phyloP scores from a whole-genome alignment of 441 rosid genomes.

The Arabidopsis lyrata region DNA sequence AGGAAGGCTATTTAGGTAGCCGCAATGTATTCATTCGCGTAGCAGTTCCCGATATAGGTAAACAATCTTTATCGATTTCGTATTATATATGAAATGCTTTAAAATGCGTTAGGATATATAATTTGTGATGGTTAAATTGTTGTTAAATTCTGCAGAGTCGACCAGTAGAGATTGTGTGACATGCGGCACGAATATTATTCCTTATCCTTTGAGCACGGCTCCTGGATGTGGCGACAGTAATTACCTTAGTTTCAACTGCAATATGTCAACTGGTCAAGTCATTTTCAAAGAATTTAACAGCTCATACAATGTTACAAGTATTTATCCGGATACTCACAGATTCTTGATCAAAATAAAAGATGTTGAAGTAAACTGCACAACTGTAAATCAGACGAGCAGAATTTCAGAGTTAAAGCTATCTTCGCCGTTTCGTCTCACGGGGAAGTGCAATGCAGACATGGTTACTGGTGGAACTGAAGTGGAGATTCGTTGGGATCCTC shows the following conservation, averaged over 20 bases:
- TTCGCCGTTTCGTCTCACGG: slow-evolving; percentile 53
- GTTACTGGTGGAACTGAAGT: slow-evolving; percentile 48
- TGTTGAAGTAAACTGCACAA: slow-evolving; percentile 43
- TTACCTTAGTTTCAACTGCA: slow-evolving; percentile 61
- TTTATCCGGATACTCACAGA: slow-evolving; percentile 46
- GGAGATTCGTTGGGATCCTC: slow-evolving; percentile 68
- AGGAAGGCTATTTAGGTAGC: slow-evolving; percentile 55
- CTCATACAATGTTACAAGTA: slow-evolving; percentile 52
- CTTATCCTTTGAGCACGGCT: slow-evolving; percentile 75
- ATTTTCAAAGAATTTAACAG: slow-evolving; percentile 48
- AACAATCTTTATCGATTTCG: background rate
- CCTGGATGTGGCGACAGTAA: slow-evolving; percentile 62
- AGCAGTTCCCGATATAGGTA: slow-evolving; percentile 59
- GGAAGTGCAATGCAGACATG: slow-evolving; percentile 47
- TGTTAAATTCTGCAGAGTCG: slow-evolving; percentile 50
- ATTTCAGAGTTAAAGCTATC: slow-evolving; percentile 46
- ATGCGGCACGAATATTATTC: slow-evolving; percentile 61
- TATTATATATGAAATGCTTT: background rate
- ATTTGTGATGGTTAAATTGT: background rate
- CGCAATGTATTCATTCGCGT: slow-evolving; percentile 52
- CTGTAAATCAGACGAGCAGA: slow-evolving; percentile 32
- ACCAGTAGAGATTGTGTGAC: slow-evolving; percentile 53
- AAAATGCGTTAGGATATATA: background rate
- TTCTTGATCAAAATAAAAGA: slow-evolving; percentile 50
- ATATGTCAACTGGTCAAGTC: slow-evolving; percentile 55